A percentile compares a stretch with the other conserved stretches of the same genome.
Evolutionary conservation across 371 early-diverging fungal genomes (phyloP).

Genomic region (Rhizomucor miehei): DNA sequence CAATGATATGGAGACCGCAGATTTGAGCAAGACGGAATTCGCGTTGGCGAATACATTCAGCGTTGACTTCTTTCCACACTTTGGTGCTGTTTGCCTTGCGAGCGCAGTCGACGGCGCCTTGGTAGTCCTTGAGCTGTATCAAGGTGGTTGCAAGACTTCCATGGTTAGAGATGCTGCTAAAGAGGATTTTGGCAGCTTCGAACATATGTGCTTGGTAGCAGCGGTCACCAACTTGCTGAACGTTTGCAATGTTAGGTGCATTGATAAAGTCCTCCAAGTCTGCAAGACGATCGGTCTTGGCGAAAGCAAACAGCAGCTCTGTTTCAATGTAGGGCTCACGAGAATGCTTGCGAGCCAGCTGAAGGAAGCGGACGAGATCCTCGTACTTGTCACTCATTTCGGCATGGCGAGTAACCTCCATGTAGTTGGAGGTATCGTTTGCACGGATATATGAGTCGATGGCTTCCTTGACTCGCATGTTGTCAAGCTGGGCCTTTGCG

Average conservation of each 20-base stretch:
- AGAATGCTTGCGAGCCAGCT: conserved; percentile 90
- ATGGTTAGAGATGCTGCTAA: conserved; percentile 93
- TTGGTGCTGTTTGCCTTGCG: conserved; percentile 95
- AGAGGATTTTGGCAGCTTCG: conserved; percentile 94
- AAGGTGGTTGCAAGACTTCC: conserved; percentile 93
- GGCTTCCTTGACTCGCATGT: conserved; percentile 88
- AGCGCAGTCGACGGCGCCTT: conserved; percentile 96
- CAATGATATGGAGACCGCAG: conserved; percentile 92
- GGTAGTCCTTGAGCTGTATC: conserved; percentile 92
- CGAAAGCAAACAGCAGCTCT: conserved; percentile 91
- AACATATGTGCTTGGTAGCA: conserved; percentile 90
- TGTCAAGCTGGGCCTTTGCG: conserved; percentile 91
- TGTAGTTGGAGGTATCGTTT: conserved; percentile 86
- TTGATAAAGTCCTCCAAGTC: conserved; percentile 93
- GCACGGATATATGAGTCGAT: conserved; percentile 96
- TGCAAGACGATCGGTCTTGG: conserved; percentile 87
- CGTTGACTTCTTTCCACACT: conserved; percentile 97
- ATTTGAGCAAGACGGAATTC: conserved; percentile 97
- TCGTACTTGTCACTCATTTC: conserved; percentile 83
- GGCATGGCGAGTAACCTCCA: conserved; percentile 84
- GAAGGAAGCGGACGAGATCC: conserved; percentile 88
- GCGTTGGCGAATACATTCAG: conserved; percentile 88
- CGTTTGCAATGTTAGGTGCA: conserved; percentile 90
- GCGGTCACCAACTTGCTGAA: conserved; percentile 91
- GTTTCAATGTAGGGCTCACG: conserved; percentile 93